Evolutionary conservation across 148 eudicot species (phyloP), one percentile per base, ranked within the genome.

Genomic region (Tetragonia tetragonoides): DNA sequence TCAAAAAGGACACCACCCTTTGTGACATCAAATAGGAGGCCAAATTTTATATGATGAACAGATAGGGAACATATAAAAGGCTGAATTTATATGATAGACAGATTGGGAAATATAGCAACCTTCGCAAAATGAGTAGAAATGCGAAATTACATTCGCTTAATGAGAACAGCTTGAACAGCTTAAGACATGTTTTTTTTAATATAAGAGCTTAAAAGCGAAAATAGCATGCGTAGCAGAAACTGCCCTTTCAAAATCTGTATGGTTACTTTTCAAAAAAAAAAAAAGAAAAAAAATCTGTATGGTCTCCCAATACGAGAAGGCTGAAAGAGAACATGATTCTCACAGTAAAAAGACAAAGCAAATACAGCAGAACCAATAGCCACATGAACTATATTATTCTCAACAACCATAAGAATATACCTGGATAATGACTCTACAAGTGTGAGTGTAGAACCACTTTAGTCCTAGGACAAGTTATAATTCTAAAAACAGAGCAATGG

Each of bases 401-500:
- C 34, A 56, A 15, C 34, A 28, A n/a, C 68, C 34, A 7, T 15
- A 65, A 7, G 24, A 18, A 40, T 87, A 40, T 87, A 95, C 99
- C 99, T 95, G 83, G 99, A 92, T 66, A 95, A 80, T 73, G 99
- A 95, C 79, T 95, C 99, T 47, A 95, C 86, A 53, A 95, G 96
- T n/a, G 97, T 86, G 77, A 95, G 94, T 41, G 99, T 97, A 40
- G 96, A 92, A 78, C 99, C 99, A 81, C 87, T 86, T 73, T 95
- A 95, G 78, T 28, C 34, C 34, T 28, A 28, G 34, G 34, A 28
- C 34, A 28, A 28, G 34, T 28, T 28, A 28, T 28, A 28, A 28
- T 1, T 28, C 34, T 28, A 28, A 28, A 28, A 28, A 28, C 34
- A 28, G 34, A 28, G 34, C 34, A 28, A 28, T 28, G 34, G 1